phyloP scores from a whole-genome alignment of 306 rosid genomes.

The Sindora glabra region DNA sequence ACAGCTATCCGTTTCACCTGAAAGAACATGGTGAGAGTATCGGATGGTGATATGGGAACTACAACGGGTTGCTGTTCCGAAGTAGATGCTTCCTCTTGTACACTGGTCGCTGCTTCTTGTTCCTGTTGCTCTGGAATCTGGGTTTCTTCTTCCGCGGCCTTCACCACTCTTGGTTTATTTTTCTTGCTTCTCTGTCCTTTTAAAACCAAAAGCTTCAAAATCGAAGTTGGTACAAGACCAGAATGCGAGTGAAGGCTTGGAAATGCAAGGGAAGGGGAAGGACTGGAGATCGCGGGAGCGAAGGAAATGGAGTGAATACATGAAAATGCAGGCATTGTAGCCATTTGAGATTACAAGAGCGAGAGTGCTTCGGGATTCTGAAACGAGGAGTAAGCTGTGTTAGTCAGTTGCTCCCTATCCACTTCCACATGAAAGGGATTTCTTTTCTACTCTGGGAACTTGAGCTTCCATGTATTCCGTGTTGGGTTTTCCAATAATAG shows the following conservation, averaged over 20 bases:
- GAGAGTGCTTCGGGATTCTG: neutral
- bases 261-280: conserved; percentile 18
- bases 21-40: conserved; percentile 75
- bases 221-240: conserved; percentile 21
- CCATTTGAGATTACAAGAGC: conserved; percentile 35
- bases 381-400: neutral
- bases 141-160: conserved; percentile 49
- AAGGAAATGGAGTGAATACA: conserved; percentile 22
- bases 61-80: conserved; percentile 56
- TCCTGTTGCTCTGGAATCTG: conserved; percentile 18
- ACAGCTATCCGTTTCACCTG: conserved; percentile 34
- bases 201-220: neutral
- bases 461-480: too few species aligned
- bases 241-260: conserved; percentile 18
- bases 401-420: too few species aligned
- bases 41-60: conserved; percentile 72
- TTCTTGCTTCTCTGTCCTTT: conserved; percentile 7
- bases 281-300: neutral
- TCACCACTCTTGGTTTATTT: conserved; percentile 14
- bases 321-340: conserved; percentile 34
- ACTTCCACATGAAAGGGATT: too few species aligned
- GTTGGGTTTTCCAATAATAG: too few species aligned
- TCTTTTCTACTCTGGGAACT: too few species aligned
- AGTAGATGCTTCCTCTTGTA: conserved; percentile 16
- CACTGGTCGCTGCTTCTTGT: conserved; percentile 15